Evolutionary conservation across 2,329 filamentous ascomycete genomes (phyloP).

Genomic region (Trichophyton equinum): DNA sequence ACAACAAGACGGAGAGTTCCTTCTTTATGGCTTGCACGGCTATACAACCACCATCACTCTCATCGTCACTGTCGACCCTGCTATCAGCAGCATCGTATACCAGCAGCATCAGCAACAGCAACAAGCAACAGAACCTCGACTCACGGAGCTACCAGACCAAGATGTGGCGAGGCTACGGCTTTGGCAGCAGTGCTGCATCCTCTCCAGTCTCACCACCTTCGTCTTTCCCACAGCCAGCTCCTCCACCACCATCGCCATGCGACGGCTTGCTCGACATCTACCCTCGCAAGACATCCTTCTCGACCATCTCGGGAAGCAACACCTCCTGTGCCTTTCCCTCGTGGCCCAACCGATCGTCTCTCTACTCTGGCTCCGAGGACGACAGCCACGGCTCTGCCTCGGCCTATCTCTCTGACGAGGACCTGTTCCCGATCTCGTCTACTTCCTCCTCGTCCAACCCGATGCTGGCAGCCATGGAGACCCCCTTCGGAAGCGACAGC

Average conservation of each 20-base stretch:
- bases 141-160: slow-evolving; percentile 5
- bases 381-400: slow-evolving; percentile 16
- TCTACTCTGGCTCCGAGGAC: slow-evolving; percentile 23
- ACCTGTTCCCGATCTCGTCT: slow-evolving; percentile 26
- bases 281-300: slow-evolving; percentile 33
- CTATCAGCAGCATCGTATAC: not conserved
- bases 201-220: slow-evolving; percentile 20
- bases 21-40: slow-evolving; percentile 5
- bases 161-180: slow-evolving; percentile 13
- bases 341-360: slow-evolving; percentile 32
- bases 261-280: slow-evolving; percentile 30
- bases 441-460: slow-evolving; percentile 13
- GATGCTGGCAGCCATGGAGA: not conserved
- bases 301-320: slow-evolving; percentile 25
- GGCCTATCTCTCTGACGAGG: slow-evolving; percentile 33
- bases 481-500: not conserved
- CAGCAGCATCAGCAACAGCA: not conserved
- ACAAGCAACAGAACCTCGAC: not conserved
- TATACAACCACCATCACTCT: slow-evolving; percentile 3
- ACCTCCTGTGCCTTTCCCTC: slow-evolving; percentile 34
- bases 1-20: not conserved
- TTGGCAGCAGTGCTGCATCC: slow-evolving; percentile 11
- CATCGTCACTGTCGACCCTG: not conserved
- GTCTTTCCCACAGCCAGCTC: slow-evolving; percentile 23
- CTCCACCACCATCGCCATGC: slow-evolving; percentile 28